A percentile compares a stretch with the other conserved stretches of the same genome.
Conservation (phyloP, 2,329 filamentous ascomycete species). For the Rutstroemia sp. region DNA sequence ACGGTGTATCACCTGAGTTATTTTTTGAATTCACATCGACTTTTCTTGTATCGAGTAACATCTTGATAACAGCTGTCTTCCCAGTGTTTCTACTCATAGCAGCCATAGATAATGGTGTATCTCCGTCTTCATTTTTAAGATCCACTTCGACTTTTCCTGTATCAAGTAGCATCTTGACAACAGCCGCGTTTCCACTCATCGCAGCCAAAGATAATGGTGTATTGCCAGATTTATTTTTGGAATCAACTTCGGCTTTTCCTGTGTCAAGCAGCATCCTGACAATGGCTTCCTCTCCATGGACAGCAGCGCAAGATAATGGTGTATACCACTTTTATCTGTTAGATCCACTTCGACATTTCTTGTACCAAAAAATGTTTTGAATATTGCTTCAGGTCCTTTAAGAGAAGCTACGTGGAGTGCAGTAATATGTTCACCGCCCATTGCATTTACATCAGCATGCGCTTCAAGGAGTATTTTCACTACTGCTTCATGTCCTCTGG, state of each 20-base stretch:
- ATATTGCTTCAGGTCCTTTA: background rate
- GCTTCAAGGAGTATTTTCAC: background rate
- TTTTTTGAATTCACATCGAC: too few species aligned
- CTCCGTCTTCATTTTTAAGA: too few species aligned
- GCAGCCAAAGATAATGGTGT: background rate
- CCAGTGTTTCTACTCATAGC: background rate
- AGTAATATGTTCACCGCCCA: background rate
- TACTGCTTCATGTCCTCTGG: accelerated
- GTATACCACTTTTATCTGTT: background rate
- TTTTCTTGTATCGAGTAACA: too few species aligned
- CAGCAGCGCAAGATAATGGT: constrained; percentile 3
- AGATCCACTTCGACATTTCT: background rate
- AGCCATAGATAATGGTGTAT: too few species aligned
- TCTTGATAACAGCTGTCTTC: background rate
- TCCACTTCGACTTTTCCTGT: too few species aligned
- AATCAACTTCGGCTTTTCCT: background rate
- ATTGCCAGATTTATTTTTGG: background rate
- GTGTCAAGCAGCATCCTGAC: constrained; percentile 13
- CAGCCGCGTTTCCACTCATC: background rate
- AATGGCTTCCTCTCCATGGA: constrained; percentile 4
- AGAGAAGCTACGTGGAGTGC: background rate
- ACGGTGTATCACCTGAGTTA: too few species aligned
- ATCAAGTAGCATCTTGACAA: background rate
- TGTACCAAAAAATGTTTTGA: background rate
- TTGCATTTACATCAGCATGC: background rate